Percentiles rank a stretch among this genome's conserved stretches.
Evolutionary conservation across 2,329 filamentous ascomycete species (phyloP).

Genomic region (Fusarium staphyleae): DNA sequence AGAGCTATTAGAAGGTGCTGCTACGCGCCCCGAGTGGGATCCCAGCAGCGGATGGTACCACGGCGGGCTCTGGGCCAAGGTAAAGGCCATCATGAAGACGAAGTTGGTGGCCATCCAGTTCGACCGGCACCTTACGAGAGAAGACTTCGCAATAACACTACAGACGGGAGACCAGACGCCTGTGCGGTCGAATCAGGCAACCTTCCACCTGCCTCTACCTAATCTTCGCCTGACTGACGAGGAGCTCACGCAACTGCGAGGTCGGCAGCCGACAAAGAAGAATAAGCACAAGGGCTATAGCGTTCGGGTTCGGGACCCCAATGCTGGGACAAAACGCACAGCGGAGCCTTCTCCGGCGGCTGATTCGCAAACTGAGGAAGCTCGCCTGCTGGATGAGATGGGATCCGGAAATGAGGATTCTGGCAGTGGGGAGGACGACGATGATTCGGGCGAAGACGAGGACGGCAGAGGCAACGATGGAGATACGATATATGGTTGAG

Average conservation of each 20-base stretch:
- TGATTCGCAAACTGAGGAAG: conserved; percentile 38
- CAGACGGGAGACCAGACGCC: conserved; percentile 48
- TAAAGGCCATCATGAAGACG: conserved; percentile 85
- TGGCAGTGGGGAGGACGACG: conserved; percentile 40
- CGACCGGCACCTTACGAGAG: conserved; percentile 55
- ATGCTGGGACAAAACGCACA: conserved; percentile 25
- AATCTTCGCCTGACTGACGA: conserved; percentile 48
- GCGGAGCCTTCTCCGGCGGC: conserved; percentile 24
- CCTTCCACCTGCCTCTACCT: conserved; percentile 45
- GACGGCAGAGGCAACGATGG: conserved; percentile 29
- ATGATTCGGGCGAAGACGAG: conserved; percentile 39
- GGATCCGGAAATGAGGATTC: conserved; percentile 40
- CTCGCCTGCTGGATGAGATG: conserved; percentile 34
- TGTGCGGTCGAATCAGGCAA: conserved; percentile 41
- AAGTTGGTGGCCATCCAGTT: conserved; percentile 77
- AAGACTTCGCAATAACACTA: conserved; percentile 48
- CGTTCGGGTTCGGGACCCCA: conserved; percentile 41
- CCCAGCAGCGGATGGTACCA: conserved; percentile 82
- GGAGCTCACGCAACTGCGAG: conserved; percentile 46
- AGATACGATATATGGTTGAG: conserved; percentile 18
- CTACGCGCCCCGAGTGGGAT: conserved; percentile 66
- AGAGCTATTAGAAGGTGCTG: conserved; percentile 68
- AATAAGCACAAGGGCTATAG: conserved; percentile 48
- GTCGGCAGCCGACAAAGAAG: conserved; percentile 47
- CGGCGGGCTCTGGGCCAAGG: conserved; percentile 81